Percentiles rank a stretch among this genome's conserved stretches.
These are phyloP conservation scores for Geotrichum restrictum DNA, from an alignment of 1,139 yeast species.

Conservation along the genomic window DNA sequence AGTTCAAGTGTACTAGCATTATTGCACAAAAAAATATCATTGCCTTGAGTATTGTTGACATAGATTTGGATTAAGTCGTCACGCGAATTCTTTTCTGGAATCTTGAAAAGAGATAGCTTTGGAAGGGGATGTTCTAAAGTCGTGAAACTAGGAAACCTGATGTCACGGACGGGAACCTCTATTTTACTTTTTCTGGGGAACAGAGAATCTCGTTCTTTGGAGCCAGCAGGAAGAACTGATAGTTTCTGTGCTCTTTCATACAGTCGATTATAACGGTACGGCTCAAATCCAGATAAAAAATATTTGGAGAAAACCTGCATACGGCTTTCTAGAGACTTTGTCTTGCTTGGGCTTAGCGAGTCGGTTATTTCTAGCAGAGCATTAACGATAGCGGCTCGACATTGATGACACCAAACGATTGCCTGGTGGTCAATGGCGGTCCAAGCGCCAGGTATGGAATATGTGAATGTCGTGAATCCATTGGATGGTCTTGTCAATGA, in stretches of 20 bases:
- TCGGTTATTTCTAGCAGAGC: slow-evolving; percentile 61
- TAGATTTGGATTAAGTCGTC: slow-evolving; percentile 2
- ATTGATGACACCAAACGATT: slow-evolving; percentile 93
- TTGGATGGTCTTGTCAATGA: slow-evolving; percentile 66
- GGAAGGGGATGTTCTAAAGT: background rate
- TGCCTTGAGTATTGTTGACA: slow-evolving; percentile 2
- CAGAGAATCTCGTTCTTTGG: background rate
- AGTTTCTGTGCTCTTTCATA: background rate
- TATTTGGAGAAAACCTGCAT: slow-evolving; percentile 51
- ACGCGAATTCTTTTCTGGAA: background rate
- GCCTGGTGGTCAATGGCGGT: slow-evolving; percentile 94
- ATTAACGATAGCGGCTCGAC: slow-evolving; percentile 60
- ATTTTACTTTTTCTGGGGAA: background rate
- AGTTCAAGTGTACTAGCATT: background rate
- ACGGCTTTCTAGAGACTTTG: slow-evolving; percentile 50
- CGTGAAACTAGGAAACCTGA: background rate
- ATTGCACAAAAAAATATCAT: slow-evolving; percentile 11
- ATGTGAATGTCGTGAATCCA: slow-evolving; percentile 80
- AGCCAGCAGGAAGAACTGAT: background rate
- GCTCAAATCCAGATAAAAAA: slow-evolving; percentile 59
- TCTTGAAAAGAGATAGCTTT: background rate
- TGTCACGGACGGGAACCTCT: background rate
- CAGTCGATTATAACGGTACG: slow-evolving; percentile 17
- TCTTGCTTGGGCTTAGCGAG: slow-evolving; percentile 48
- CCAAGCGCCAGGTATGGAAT: slow-evolving; percentile 90